A percentile compares a stretch with the other conserved stretches of the same genome.
Conservation (phyloP, 345 rosid species). For the Moricandia arvensis region DNA sequence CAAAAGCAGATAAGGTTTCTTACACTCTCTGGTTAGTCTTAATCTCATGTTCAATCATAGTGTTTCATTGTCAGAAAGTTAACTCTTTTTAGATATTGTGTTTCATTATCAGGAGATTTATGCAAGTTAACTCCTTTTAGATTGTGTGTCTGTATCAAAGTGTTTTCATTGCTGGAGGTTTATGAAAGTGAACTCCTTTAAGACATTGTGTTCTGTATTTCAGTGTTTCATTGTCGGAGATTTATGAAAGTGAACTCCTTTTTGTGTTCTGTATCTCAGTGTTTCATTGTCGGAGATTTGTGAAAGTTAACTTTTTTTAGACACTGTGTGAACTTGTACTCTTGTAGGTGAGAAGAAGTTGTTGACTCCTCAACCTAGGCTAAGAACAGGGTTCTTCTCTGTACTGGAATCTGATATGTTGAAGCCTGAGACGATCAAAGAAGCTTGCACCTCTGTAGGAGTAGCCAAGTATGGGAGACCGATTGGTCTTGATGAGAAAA, state of each 20-base stretch:
- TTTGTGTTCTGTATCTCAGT: background rate
- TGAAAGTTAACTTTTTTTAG: background rate
- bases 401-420: conserved; percentile 55
- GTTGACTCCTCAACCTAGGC: conserved; percentile 86
- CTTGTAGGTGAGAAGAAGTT: conserved; percentile 66
- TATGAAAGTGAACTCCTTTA: background rate
- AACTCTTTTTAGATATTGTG: background rate
- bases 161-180: background rate
- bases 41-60: background rate
- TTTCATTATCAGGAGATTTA: background rate
- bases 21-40: conserved; percentile 74
- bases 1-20: conserved; percentile 93
- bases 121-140: background rate
- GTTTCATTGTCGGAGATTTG: background rate
- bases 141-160: background rate
- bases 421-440: conserved; percentile 47
- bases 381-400: conserved; percentile 90
- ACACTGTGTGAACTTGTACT: background rate
- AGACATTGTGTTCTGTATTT: background rate
- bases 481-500: conserved; percentile 73
- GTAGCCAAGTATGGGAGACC: conserved; percentile 86
- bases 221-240: background rate
- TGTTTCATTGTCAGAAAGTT: background rate
- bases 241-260: background rate
- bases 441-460: conserved; percentile 82